These are phyloP conservation scores for Mikania micrantha DNA, from an alignment of 129 eudicot genomes.

Conservation along the genomic window DNA sequence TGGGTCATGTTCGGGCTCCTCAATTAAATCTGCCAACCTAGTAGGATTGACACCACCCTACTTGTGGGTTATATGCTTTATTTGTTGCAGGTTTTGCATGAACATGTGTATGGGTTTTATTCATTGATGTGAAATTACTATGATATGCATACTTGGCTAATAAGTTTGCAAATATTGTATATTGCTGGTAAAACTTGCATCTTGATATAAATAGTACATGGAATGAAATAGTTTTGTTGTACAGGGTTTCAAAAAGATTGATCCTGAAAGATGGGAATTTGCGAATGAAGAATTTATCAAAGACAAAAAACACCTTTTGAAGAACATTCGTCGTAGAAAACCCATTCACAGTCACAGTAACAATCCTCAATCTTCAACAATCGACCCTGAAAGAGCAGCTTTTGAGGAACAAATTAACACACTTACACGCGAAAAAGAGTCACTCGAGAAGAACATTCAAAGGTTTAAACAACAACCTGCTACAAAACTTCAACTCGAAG, in stretches of 20 bases:
- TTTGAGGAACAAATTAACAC: slow-evolving; percentile 87
- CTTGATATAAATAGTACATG: neutral
- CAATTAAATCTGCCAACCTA: neutral
- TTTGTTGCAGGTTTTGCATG: neutral
- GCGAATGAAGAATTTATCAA: slow-evolving; percentile 85
- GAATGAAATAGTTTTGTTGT: neutral
- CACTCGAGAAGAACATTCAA: slow-evolving; percentile 45
- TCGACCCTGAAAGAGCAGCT: slow-evolving; percentile 74
- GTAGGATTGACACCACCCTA: neutral
- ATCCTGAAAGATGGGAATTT: slow-evolving; percentile 96
- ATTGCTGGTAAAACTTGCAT: neutral
- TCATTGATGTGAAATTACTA: neutral
- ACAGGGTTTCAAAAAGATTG: slow-evolving; percentile 90
- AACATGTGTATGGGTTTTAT: neutral
- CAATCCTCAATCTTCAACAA: slow-evolving; percentile 50
- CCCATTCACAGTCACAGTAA: slow-evolving; percentile 93
- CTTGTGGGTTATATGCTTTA: neutral
- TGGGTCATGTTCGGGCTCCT: neutral
- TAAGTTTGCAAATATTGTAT: neutral
- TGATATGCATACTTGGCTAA: neutral
- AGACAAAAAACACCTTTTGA: slow-evolving; percentile 73
- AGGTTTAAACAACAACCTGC: slow-evolving; percentile 52
- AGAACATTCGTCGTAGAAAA: slow-evolving; percentile 82
- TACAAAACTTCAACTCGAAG: slow-evolving; percentile 57
- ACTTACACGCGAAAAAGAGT: slow-evolving; percentile 61